Evolutionary conservation across 495 filamentous ascomycete species (phyloP).

Genomic region (Neurospora cerealis): DNA sequence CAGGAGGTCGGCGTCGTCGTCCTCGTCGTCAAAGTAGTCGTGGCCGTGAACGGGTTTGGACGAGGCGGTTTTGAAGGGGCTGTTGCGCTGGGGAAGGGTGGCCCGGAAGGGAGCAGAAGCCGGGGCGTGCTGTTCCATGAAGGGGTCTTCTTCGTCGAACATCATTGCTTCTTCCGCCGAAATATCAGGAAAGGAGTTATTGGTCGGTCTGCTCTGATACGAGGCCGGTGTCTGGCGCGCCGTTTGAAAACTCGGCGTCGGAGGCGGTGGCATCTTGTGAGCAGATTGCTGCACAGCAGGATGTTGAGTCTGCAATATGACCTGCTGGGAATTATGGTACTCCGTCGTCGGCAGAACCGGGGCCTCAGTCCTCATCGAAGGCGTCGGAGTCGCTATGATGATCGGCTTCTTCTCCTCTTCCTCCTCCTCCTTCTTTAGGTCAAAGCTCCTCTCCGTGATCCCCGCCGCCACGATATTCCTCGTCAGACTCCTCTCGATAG

Average conservation of each 20-base stretch:
- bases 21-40: conserved; percentile 56
- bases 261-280: neutral
- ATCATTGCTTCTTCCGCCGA: conserved; percentile 30
- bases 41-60: conserved; percentile 3
- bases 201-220: neutral
- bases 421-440: conserved; percentile 19
- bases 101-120: neutral
- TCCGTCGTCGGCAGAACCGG: neutral
- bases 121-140: conserved; percentile 8
- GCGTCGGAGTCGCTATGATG: conserved; percentile 4
- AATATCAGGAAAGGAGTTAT: conserved; percentile 10
- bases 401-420: conserved; percentile 13
- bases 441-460: conserved; percentile 18
- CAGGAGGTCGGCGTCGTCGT: conserved; percentile 65
- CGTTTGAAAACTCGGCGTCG: neutral
- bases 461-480: conserved; percentile 23
- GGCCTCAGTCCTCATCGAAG: neutral
- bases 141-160: conserved; percentile 31
- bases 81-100: neutral
- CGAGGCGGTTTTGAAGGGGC: neutral
- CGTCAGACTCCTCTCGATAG: conserved; percentile 18
- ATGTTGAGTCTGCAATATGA: conserved; percentile 39
- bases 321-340: conserved; percentile 14
- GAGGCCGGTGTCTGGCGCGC: neutral
- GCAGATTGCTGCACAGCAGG: neutral